Percentiles rank a stretch among this genome's conserved stretches.
Conservation (phyloP, 2,329 filamentous ascomycete species). For the Fusarium mundagurra region DNA sequence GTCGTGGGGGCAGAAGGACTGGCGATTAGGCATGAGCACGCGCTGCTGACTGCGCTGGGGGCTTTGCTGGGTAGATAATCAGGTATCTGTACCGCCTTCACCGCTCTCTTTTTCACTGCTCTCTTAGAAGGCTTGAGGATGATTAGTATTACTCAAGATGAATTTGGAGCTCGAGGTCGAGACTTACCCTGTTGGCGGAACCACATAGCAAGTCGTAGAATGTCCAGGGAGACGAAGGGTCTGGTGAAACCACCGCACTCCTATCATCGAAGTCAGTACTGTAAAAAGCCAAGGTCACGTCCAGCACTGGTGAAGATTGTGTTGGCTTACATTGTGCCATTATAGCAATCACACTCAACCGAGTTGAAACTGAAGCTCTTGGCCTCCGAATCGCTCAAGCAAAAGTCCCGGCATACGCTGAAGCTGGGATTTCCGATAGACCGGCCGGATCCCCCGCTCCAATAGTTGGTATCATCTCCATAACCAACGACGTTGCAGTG, state of each 20-base stretch:
- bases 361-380: not conserved
- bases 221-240: no score
- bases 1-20: not conserved
- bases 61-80: not conserved
- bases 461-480: not conserved
- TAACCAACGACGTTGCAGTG: not conserved
- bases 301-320: fast-evolving
- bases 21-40: not conserved
- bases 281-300: fast-evolving
- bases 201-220: not conserved
- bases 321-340: not conserved
- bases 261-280: not conserved
- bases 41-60: not conserved
- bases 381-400: not conserved
- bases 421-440: not conserved
- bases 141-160: not conserved
- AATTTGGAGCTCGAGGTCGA: fast-evolving
- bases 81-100: not conserved
- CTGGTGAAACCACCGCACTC: not conserved
- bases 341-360: not conserved
- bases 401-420: not conserved
- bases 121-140: not conserved
- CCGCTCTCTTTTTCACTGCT: not conserved
- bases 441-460: not conserved
- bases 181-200: not conserved